Base-by-base conservation (phyloP, 495 filamentous ascomycete genomes). In the Podospora pseudoanserina region DNA sequence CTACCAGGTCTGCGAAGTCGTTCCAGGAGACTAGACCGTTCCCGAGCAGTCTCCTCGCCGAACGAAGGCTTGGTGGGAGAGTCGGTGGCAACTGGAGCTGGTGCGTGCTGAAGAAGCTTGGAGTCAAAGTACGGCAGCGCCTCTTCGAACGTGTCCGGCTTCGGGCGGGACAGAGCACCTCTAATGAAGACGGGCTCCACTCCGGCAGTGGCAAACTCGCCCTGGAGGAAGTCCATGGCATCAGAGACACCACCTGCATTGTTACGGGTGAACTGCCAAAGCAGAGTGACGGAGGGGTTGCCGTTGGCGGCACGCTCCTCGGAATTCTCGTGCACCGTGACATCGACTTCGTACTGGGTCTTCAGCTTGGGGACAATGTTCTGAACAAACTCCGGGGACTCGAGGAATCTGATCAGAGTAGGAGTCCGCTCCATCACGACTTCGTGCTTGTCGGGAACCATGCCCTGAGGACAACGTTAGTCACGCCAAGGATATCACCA, bases 141-240 rank as follows among this genome's bases (percentile, higher is more conserved):
- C 68, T 98, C 96, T 74, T 98, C 95, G 74, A 98, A 99, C 1
- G 95, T 97, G 79, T 99, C 95, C 4, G 95, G 97, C 82, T 98
- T 97, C 63, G 95, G 96, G 59, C 94, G 90, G 0, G 94, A 93
- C 69, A 98, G 94, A 16, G 92, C 89, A 63, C 96, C 95, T 78
- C 95, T 96, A 71, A 99, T 88, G 26, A 92, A 88, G 58, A 86
- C 91, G 3, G 90, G 89, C 70, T 97, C 91, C 44, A 97, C 86
- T n/a, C 91, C 91, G 56, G 92, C 89, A 2, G 90, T 87, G 26
- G 94, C 89, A 64, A 98, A 86, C 66, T 91, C 88, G 56, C 88
- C 88, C 65, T 92, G 91, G 67, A 98, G 82, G 79, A 94, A 97
- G 73, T 99, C 96, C 70, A 97, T 94, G 65, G 94, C 95, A 81